Percentiles rank a stretch among this genome's conserved stretches.
Conservation (phyloP, 139 green algal species). For the Cymbomonas tetramitiformis region DNA sequence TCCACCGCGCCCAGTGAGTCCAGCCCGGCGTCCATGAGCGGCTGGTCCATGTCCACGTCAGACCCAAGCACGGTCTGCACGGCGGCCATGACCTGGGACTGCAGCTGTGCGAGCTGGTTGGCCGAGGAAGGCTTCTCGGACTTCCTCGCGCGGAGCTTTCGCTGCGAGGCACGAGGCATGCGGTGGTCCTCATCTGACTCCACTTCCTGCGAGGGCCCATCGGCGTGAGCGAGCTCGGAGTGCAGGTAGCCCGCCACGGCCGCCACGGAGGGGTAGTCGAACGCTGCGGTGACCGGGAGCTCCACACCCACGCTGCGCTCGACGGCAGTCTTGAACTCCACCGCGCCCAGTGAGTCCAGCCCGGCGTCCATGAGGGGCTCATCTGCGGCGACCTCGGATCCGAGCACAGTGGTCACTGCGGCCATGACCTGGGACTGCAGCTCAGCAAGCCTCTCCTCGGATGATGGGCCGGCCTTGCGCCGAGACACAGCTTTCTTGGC, state of each 20-base stretch:
- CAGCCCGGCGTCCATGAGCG: constrained; percentile 56
- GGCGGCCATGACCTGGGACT: not conserved
- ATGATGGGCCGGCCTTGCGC: too few relatives aligned
- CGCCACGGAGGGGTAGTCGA: constrained; percentile 59
- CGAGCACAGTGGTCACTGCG: not conserved
- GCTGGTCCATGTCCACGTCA: constrained; percentile 24
- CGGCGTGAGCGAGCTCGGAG: not conserved
- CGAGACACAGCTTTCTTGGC: too few relatives aligned
- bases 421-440: not conserved
- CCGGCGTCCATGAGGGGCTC: constrained; percentile 51
- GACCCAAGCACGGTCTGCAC: not conserved
- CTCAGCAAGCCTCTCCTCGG: too few relatives aligned
- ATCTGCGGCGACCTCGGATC: constrained; percentile 2
- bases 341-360: constrained; percentile 57
- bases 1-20: constrained; percentile 54
- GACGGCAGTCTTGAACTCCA: constrained; percentile 67
- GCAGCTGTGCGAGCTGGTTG: not conserved
- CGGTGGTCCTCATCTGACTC: too few relatives aligned
- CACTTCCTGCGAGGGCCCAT: too few relatives aligned
- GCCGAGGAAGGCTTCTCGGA: too few relatives aligned
- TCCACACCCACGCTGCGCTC: constrained; percentile 38
- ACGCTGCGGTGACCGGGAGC: constrained; percentile 50
- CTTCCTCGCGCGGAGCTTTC: too few relatives aligned
- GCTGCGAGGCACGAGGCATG: too few relatives aligned
- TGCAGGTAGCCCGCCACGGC: constrained; percentile 24